Percentiles rank a stretch among this genome's conserved stretches.
These are phyloP conservation scores for Plasmodium blacklocki DNA, from an alignment of 169 alveolate genomes.

Conservation along the genomic window DNA sequence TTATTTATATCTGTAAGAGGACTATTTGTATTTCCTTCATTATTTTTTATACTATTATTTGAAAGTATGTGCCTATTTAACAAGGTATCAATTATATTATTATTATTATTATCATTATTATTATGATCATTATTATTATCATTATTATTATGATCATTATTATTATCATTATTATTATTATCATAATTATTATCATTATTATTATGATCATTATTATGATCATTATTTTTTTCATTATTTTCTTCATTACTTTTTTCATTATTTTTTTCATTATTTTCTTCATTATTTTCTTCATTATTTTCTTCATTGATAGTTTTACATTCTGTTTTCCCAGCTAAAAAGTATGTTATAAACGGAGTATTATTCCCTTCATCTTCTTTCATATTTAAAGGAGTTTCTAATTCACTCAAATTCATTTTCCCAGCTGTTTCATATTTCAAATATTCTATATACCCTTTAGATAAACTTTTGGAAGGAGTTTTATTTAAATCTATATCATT, in stretches of 20 bases:
- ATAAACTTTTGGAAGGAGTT: constrained; percentile 70
- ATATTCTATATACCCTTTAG: constrained; percentile 59
- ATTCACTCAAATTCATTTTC: constrained; percentile 75
- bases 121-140: background rate
- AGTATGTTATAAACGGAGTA: constrained; percentile 70
- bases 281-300: background rate
- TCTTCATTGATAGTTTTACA: constrained; percentile 19
- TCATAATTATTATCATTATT: background rate
- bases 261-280: background rate
- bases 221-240: background rate
- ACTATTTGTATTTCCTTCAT: background rate
- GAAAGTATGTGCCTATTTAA: too few species aligned
- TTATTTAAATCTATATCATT: constrained; percentile 65
- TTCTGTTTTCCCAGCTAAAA: constrained; percentile 53
- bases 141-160: background rate
- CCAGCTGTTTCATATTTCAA: constrained; percentile 77
- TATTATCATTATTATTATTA: background rate
- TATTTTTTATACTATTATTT: background rate
- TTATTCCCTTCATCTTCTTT: constrained; percentile 55
- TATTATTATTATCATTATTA: background rate
- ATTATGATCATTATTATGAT: background rate
- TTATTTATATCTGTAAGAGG: background rate
- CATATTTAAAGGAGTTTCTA: constrained; percentile 71
- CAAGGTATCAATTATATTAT: too few species aligned
- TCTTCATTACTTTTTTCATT: background rate